Evolutionary conservation across 2,329 filamentous ascomycete genomes (phyloP), one percentile per base, ranked within the genome.

Genomic region (Aspergillus sergii): DNA sequence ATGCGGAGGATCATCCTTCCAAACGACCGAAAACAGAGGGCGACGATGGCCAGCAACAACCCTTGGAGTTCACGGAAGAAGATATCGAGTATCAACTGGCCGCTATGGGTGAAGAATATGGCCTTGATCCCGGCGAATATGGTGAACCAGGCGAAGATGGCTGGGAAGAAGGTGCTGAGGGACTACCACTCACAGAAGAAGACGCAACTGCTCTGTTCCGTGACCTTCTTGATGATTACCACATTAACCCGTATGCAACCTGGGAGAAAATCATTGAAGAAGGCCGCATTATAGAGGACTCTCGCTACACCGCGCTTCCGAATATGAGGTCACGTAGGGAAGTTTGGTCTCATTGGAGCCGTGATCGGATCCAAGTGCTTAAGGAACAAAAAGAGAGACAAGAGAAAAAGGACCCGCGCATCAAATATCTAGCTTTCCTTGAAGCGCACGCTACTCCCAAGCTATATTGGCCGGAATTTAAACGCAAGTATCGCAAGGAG

Each of bases 391-490:
- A 91, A 62, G 90, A 89, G 28, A 89, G 85, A 65, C 87, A 93
- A 73, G 90, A 91, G 77, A 94, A 92, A 80, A 87, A 88, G 67
- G 93, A 98, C 72, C 94, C 95, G 1, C 84, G 86, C 54, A 90
- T 97, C 67, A 88, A 90, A 0, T 99, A 96, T 76, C 81, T 98
- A 64, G 85, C 86, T 0, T 91, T 99, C 66, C 82, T 99, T 34
- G 88, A 94, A 66, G 87, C 90, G 56, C 87, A 93, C 69, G 94
- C 94, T 0, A 95, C 90, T 0, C 90, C 92, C 0, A 98, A 97
- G 79, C 84, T 99, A 1, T 99, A 96, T 82, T 99, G 95, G 95
- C 90, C 92, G 0, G 95, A 99, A 75, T 99, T 99, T 79, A 93
- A 92, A 71, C 85, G 95, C 39, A 99, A 97, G 75, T 95, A 88